Evolutionary conservation across 2,329 filamentous ascomycete genomes (phyloP).

Genomic region (Monosporascus sp.): DNA sequence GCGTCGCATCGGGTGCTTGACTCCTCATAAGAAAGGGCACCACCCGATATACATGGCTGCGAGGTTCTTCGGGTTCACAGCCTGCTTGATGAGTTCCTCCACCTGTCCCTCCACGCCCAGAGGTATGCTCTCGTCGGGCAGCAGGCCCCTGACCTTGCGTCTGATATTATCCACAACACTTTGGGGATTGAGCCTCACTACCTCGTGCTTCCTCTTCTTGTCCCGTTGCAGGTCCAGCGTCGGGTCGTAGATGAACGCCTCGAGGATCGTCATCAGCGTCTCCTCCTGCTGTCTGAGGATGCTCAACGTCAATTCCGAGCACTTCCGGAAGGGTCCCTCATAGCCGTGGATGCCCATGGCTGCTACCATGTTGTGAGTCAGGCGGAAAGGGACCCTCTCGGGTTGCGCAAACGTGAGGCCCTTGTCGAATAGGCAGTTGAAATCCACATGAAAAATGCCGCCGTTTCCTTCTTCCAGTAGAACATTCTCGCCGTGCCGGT

Average conservation of each 20-base stretch:
- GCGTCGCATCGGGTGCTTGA: neutral
- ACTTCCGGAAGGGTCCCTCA: conserved; percentile 87
- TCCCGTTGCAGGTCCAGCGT: conserved; percentile 83
- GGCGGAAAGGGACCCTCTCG: conserved; percentile 88
- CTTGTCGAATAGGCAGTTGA: conserved; percentile 99
- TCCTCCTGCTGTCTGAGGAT: conserved; percentile 89
- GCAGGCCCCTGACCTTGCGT: conserved; percentile 77
- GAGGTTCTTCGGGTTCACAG: conserved; percentile 73
- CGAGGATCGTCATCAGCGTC: conserved; percentile 93
- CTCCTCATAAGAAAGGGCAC: conserved; percentile 53
- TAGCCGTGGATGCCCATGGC: conserved; percentile 94
- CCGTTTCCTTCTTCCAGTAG: conserved; percentile 90
- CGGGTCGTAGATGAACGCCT: conserved; percentile 95
- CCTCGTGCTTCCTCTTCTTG: conserved; percentile 53
- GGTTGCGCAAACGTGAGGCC: conserved; percentile 92
- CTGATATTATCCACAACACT: conserved; percentile 87
- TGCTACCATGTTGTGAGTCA: conserved; percentile 98
- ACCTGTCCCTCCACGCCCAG: conserved; percentile 95
- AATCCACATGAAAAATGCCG: conserved; percentile 94
- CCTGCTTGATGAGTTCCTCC: conserved; percentile 87
- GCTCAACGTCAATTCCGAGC: conserved; percentile 80
- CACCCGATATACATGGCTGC: conserved; percentile 97
- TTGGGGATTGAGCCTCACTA: conserved; percentile 49
- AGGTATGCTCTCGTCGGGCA: conserved; percentile 85
- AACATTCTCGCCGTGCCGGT: conserved; percentile 96